Base-by-base conservation (phyloP, 208 protist species). In the Phytomonas francai region DNA sequence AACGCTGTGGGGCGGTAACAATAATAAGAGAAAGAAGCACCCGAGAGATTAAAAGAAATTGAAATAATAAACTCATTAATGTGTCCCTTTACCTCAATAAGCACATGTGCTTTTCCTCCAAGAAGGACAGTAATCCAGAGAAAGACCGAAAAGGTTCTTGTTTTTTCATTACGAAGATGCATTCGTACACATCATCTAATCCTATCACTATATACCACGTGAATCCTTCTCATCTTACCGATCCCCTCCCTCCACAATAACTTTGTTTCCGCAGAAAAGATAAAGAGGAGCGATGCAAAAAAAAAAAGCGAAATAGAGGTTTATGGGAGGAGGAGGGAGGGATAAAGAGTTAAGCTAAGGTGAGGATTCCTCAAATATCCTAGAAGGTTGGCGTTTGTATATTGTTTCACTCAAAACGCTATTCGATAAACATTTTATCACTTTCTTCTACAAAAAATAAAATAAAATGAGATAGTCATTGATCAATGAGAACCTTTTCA, bases 251-350 rank as follows among this genome's bases (percentile, higher is more conserved):
- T 59, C 56, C n/a, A 31, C 56, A 31, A 30, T n/a, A n/a, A n/a
- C 56, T 59, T 31, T 59, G 6, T 11, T 19, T 59, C 28, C n/a
- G 7, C 28, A 59, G 56, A 11, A 30, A 59, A 30, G 56, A 59
- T 6, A 3, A 60, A 56, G 9, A 12, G 9, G 34, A 9, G 34
- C 34, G 3, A 39, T 9, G n/a, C n/a, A n/a, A n/a, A n/a, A n/a
- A 67, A 67, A 56, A 32, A 19, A 68, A 62, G 39, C 51, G 39
- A 29, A 60, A 62, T 25, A 77, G 27, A 77, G 39, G 34, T 9
- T 12, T 39, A 39, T 39, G 34, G 34, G 9, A 39, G 34, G 34
- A 39, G 34, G 34, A 65, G 58, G 65, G 49, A 5, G 36, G 22
- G 60, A n/a, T n/a, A n/a, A n/a, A n/a, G n/a, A n/a, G n/a, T 9